phyloP scores from a whole-genome alignment of 2,329 filamentous ascomycete genomes.

The Penicillium polonicum region DNA sequence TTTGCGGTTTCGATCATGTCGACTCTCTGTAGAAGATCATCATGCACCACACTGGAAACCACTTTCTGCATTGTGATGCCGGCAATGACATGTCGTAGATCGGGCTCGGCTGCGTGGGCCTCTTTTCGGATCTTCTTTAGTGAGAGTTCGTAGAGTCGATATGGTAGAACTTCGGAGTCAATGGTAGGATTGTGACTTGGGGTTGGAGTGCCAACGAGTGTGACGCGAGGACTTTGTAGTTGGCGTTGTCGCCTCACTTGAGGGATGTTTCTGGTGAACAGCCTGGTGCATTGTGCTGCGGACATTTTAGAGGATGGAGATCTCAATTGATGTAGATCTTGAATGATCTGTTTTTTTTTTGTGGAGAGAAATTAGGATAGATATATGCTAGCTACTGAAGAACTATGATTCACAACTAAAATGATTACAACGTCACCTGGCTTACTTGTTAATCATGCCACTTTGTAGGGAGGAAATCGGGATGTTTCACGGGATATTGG shows the following conservation, averaged over 20 bases:
- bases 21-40: conserved; percentile 18
- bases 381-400: neutral
- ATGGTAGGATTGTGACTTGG: conserved; percentile 6
- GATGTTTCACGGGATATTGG: neutral
- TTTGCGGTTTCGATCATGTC: conserved; percentile 14
- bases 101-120: conserved; percentile 20
- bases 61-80: conserved; percentile 21
- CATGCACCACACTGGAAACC: conserved; percentile 6
- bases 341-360: neutral
- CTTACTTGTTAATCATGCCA: neutral
- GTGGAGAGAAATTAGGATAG: neutral
- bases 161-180: conserved; percentile 24
- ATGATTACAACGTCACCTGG: neutral
- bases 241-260: conserved; percentile 6
- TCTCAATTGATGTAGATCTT: neutral
- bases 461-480: neutral
- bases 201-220: neutral
- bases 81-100: conserved; percentile 22
- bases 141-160: conserved; percentile 23
- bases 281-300: conserved; percentile 5
- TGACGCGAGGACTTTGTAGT: conserved; percentile 2
- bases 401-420: neutral
- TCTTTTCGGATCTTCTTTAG: conserved; percentile 25
- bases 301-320: conserved; percentile 1
- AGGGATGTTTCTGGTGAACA: conserved; percentile 3